phyloP scores from a whole-genome alignment of 2,329 filamentous ascomycete genomes.

The Dactylellina sp. region DNA sequence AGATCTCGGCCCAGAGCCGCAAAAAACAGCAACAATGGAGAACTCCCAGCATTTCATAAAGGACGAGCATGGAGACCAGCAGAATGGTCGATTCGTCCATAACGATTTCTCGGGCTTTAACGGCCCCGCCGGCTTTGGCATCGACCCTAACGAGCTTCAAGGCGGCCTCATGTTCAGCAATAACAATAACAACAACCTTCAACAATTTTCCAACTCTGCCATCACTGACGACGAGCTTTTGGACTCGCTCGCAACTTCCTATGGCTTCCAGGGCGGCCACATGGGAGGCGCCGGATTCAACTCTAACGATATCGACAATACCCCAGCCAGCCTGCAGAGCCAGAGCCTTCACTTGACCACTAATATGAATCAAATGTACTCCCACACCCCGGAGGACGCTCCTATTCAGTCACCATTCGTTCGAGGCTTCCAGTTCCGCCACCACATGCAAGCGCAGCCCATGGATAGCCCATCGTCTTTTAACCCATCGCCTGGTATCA shows the following conservation, averaged over 20 bases:
- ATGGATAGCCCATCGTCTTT: constrained; percentile 65
- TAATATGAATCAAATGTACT: constrained; percentile 72
- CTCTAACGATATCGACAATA: constrained; percentile 41
- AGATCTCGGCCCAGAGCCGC: constrained; percentile 57
- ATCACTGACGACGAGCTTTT: constrained; percentile 79
- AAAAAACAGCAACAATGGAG: constrained; percentile 61
- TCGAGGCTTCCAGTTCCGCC: constrained; percentile 61
- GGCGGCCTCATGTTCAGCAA: constrained; percentile 67
- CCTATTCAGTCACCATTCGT: constrained; percentile 92
- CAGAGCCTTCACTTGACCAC: constrained; percentile 30
- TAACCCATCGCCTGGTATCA: constrained; percentile 64
- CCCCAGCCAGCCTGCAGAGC: constrained; percentile 28
- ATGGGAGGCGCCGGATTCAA: constrained; percentile 44
- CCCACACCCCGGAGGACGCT: constrained; percentile 89
- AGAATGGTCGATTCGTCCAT: constrained; percentile 65
- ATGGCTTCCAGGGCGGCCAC: constrained; percentile 53
- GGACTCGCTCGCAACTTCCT: constrained; percentile 52
- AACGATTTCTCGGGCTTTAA: constrained; percentile 57
- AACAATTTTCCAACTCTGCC: constrained; percentile 81
- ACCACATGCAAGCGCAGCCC: constrained; percentile 45
- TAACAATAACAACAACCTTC: constrained; percentile 70
- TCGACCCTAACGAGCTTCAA: constrained; percentile 84
- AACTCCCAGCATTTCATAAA: constrained; percentile 73
- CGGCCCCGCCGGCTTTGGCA: constrained; percentile 63
- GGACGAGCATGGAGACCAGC: constrained; percentile 58